Evolutionary conservation across 1,139 yeast species (phyloP).

Genomic region (Nakaseomyces nivariensis): DNA sequence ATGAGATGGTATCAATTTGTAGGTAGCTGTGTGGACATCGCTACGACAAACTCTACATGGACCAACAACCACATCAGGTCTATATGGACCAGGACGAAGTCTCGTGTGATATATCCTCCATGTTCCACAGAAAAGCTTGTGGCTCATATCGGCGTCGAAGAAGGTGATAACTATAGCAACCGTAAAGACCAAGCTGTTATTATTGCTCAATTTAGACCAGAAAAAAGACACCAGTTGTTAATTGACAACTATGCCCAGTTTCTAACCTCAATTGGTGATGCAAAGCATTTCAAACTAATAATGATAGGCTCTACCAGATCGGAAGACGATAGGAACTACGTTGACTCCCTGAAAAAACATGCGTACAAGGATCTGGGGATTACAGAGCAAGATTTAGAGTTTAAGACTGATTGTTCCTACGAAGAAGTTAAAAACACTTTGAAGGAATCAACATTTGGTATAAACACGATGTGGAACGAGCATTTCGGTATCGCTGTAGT

Average conservation of each 20-base stretch:
- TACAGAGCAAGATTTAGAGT: constrained; percentile 41
- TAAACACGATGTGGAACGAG: constrained; percentile 99
- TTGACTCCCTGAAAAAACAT: constrained; percentile 38
- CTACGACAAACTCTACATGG: constrained; percentile 86
- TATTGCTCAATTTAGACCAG: constrained; percentile 92
- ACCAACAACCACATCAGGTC: constrained; percentile 60
- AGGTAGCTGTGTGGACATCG: constrained; percentile 58
- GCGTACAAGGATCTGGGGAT: constrained; percentile 41
- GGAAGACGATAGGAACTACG: constrained; percentile 51
- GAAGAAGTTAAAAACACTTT: constrained; percentile 47
- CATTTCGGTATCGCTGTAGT: constrained; percentile 98
- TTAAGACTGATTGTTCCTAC: constrained; percentile 71
- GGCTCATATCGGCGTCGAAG: constrained; percentile 12
- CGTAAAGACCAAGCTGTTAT: constrained; percentile 57
- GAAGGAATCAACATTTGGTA: constrained; percentile 58
- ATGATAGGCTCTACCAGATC: constrained; percentile 82
- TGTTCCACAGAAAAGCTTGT: constrained; percentile 57
- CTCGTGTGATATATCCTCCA: constrained; percentile 67
- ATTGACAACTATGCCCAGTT: constrained; percentile 53
- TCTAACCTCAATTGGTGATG: constrained; percentile 7
- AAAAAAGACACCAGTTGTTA: constrained; percentile 75
- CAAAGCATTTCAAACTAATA: constrained; percentile 43
- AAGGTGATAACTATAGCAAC: constrained; percentile 6
- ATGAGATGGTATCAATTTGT: constrained; percentile 53
- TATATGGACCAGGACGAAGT: constrained; percentile 43